Percentiles rank a stretch among this genome's conserved stretches.
phyloP scores from a whole-genome alignment of 768 basidiomycete species.

The Xerocomellus dryophilus region DNA sequence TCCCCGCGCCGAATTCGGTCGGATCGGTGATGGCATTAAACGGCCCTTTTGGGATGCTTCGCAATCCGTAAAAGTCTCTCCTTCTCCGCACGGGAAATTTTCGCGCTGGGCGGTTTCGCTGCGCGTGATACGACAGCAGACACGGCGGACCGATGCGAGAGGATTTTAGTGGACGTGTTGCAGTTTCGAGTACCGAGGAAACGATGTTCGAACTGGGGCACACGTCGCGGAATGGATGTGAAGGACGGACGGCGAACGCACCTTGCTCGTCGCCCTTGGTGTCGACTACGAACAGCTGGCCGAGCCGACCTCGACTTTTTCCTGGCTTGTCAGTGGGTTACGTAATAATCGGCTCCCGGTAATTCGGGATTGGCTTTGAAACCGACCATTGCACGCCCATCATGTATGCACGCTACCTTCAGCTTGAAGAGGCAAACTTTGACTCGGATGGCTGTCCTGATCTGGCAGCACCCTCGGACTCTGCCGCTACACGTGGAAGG shows the following conservation, averaged over 20 bases:
- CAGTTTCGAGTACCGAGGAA: conserved; percentile 52
- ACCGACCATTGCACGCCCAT: no score
- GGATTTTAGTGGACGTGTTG: conserved; percentile 71
- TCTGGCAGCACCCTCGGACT: no score
- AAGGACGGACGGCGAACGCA: conserved; percentile 23
- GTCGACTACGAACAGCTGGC: conserved; percentile 79
- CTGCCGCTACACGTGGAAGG: no score
- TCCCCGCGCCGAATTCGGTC: conserved; percentile 63
- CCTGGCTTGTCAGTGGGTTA: conserved; percentile 1
- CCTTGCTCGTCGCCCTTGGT: conserved; percentile 73
- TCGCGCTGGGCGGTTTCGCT: conserved; percentile 28
- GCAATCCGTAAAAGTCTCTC: conserved; percentile 72
- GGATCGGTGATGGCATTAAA: conserved; percentile 71
- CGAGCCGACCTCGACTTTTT: no score
- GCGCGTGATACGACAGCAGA: conserved; percentile 73
- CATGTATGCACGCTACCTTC: no score
- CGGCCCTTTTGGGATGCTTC: conserved; percentile 65
- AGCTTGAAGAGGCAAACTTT: no score
- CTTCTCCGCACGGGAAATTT: conserved; percentile 66
- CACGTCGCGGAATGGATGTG: no score
- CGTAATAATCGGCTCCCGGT: no score
- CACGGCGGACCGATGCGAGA: conserved; percentile 82
- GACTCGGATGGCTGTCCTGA: no score
- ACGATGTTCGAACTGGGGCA: conserved; percentile 52
- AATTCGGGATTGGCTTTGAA: no score